Base-by-base conservation (phyloP, 345 rosid species). In the Raphanus sativus region DNA sequence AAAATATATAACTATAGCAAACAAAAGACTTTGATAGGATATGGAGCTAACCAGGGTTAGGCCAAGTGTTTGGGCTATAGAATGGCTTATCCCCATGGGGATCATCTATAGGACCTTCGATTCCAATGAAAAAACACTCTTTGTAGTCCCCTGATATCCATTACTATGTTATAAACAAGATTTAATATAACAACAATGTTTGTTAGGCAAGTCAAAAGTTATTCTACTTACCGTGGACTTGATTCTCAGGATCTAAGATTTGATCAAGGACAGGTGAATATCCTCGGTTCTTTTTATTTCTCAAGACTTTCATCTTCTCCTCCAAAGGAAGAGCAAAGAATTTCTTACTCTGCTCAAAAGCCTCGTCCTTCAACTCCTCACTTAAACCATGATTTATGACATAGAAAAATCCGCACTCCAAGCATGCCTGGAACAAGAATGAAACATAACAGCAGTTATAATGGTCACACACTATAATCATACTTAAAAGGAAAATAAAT, bases 401-500 rank as follows among this genome's bases (percentile, higher is more conserved):
- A 78, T 94, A 91, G 85, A 94, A 91, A 78, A 90, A 90, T 54
- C 94, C 96, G 67, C 84, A 55, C 77, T 94, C 98, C 73, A 91
- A 72, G 77, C 97, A 94, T 69, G 97, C 90, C 97, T 91, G 60
- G 16, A 72, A 48, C 64, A 48, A 45, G 24, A 65, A 45, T 28
- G 24, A 26, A 38, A 24, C 62, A 48, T 1, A 61, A 4, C 26
- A 5, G 0, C 16, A 32, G 11, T 42, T 17, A 6, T 45, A 52
- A 16, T 52, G 59, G 25, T 52, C 59, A 50, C 21, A 70, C 30
- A 3, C 11, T 55, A 21, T 21, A 17, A 48, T 24, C 36, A 32
- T 29, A 11, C 17, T 28, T 10, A 5, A 15, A 5, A 15, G 26
- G 11, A 8, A 63, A 7, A 8, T 8, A 33, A 50, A 58, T 4